Conservation (phyloP, 306 rosid species). For the Crataegus laevigata region DNA sequence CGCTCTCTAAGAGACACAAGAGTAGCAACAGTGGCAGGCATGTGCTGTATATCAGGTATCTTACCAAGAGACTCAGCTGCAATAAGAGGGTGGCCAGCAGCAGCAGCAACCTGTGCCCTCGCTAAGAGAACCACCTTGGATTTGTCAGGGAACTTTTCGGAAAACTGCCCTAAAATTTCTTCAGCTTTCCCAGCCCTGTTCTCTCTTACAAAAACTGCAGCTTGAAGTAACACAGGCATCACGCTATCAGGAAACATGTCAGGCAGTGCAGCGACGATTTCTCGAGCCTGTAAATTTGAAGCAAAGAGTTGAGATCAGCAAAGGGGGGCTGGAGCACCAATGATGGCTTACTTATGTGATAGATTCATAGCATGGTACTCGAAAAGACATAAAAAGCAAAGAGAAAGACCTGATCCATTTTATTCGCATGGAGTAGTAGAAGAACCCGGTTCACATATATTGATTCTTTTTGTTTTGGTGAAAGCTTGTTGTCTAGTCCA, state of each 20-base stretch:
- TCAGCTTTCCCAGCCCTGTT: conserved; percentile 90
- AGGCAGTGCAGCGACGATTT: conserved; percentile 65
- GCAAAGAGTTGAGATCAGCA: conserved; percentile 18
- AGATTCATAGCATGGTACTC: not conserved
- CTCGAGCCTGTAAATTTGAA: conserved; percentile 60
- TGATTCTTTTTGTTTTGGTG: conserved; percentile 60
- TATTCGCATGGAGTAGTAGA: conserved; percentile 87
- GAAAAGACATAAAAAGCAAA: conserved; percentile 3
- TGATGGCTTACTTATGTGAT: not conserved
- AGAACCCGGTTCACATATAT: conserved; percentile 79
- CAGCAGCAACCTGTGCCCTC: conserved; percentile 95
- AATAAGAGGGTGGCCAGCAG: conserved; percentile 75
- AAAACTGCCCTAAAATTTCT: conserved; percentile 71
- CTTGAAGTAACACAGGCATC: conserved; percentile 68
- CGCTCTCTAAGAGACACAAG: conserved; percentile 85
- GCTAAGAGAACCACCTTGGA: conserved; percentile 61
- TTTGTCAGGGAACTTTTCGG: conserved; percentile 70
- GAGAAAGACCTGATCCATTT: conserved; percentile 68
- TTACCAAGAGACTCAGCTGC: conserved; percentile 83
- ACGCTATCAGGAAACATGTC: conserved; percentile 76
- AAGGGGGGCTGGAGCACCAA: conserved; percentile 8
- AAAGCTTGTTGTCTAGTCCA: conserved; percentile 74
- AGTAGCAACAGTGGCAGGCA: conserved; percentile 95
- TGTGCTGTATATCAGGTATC: conserved; percentile 80
- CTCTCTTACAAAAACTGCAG: conserved; percentile 84